Base-by-base conservation (phyloP, 805 yeast species). In the Candida michaelii region DNA sequence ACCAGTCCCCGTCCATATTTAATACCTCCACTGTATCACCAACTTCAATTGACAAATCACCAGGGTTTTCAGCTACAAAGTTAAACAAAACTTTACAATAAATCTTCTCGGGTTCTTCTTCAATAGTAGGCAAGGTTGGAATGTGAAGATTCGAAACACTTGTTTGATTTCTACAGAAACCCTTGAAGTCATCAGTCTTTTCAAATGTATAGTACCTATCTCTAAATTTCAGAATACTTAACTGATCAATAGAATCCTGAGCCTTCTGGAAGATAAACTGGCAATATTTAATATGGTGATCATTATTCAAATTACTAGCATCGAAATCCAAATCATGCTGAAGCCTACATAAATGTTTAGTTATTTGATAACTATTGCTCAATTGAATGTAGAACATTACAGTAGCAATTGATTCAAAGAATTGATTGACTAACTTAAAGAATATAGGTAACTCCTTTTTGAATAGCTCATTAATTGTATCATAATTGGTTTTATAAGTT, bases 371-470 rank as follows among this genome's bases (percentile, higher is more conserved):
- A 24, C 54, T 31, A 19, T 63, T 54, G 5, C 64, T 51, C 24
- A 73, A 55, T 27, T 69, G 70, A 3, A 67, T 54, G 45, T 55
- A 79, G 46, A 65, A 77, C 5, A 43, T 25, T 10, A 45, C 15
- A 17, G 24, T 21, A 1, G 19, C 12, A 9, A 46, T 15, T 3
- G 44, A 40, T 18, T 55, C 52, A 30, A 69, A 51, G 17, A 71
- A 52, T 11, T 50, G 36, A 3, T 58, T 44, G 0, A 71, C 55
- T 9, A 71, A 53, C 5, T 56, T 43, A 42, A 72, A 62, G 36
- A 77, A 72, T 3, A 46, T 37, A 0, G 83, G 82, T 1, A 80
- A 51, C 31, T 79, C 84, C 23, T 43, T 44, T 43, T 76, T 75
- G 46, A 80, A 59, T 3, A 49, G 39, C 4, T 52, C 46, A 51